Base-by-base conservation (phyloP, 1,284 basidiomycete genomes). In the Phenoliferia sp. region DNA sequence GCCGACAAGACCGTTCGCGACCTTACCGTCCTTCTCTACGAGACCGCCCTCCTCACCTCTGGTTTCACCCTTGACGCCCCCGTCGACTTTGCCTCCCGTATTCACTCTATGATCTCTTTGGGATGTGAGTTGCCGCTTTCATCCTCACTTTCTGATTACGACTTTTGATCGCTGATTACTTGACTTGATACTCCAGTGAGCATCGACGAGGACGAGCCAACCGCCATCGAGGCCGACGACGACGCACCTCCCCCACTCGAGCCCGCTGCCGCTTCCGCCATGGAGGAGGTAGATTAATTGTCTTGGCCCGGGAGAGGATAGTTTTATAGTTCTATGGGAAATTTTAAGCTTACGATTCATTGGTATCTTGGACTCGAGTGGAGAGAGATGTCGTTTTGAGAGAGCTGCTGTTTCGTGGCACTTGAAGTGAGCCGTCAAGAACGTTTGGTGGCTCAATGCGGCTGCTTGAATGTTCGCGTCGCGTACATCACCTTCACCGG, bases 1-100 rank as follows among this genome's bases (percentile, higher is more conserved):
- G 90, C 90, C 70, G 96, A 99, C 88, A 95, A 95, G 86, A 96
- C 94, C 68, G 94, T 97, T 76, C 88, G 92, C 74, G 95, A 98
- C 83, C 83, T 99, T 75, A 97, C 93, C 63, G 93, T 88, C 84
- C 86, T 98, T 62, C 84, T 98, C 70, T 99, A 92, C 84, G 95
- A 99, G 87, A 98, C 94, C 67, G 90, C 95, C 7, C 88, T 98
- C 72, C 88, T 84, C 67, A 82, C 82, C 31, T 80, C 79, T 29
- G 80, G 80, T 55, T 99, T 99, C 86, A 88, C 92, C 66, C 87
- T 99, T 71, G 93, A 97, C 77, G 90, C 94, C 81, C 96, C 95
- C 28, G 88, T 90, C 74, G 92, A 91, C 75, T 98, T 97, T 81
- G 91, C 94, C 74, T 89, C 89, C 84, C 91, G 94, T 74, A 96